Evolutionary conservation across 148 eudicot genomes (phyloP).

Genomic region (Rhododendron mucronatum): DNA sequence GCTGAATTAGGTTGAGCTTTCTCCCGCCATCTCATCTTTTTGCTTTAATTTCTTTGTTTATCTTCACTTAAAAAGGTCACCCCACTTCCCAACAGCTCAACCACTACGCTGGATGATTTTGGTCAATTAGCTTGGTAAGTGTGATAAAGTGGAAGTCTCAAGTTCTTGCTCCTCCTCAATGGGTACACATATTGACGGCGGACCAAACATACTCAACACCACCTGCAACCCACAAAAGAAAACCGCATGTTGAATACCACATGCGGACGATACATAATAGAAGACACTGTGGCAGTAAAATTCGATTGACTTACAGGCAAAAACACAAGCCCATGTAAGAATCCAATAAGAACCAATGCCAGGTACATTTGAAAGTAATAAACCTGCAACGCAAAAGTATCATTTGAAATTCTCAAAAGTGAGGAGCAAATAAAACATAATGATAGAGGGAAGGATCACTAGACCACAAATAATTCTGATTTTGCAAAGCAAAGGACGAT

Average conservation of each 20-base stretch:
- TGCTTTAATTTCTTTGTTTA: background rate
- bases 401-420: background rate
- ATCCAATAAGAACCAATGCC: conserved; percentile 63
- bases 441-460: conserved; percentile 2
- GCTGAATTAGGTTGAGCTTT: background rate
- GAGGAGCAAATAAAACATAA: conserved; percentile 2
- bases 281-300: background rate
- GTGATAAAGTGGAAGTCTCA: background rate
- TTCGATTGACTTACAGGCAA: conserved; percentile 45
- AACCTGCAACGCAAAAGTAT: conserved; percentile 33
- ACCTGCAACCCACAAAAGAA: conserved; percentile 41
- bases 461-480: conserved; percentile 74
- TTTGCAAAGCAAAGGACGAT: conserved; percentile 58
- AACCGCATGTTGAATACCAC: background rate
- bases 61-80: background rate
- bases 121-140: background rate
- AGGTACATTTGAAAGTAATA: conserved; percentile 79
- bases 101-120: background rate
- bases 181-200: conserved; percentile 33
- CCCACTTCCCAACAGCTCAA: background rate
- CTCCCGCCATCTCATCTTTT: background rate
- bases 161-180: conserved; percentile 5
- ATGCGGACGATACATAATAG: background rate
- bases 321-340: conserved; percentile 68
- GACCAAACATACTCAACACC: conserved; percentile 56